These are phyloP conservation scores for Fraxinus floribunda DNA, from an alignment of 305 asterid genomes.

Conservation along the genomic window DNA sequence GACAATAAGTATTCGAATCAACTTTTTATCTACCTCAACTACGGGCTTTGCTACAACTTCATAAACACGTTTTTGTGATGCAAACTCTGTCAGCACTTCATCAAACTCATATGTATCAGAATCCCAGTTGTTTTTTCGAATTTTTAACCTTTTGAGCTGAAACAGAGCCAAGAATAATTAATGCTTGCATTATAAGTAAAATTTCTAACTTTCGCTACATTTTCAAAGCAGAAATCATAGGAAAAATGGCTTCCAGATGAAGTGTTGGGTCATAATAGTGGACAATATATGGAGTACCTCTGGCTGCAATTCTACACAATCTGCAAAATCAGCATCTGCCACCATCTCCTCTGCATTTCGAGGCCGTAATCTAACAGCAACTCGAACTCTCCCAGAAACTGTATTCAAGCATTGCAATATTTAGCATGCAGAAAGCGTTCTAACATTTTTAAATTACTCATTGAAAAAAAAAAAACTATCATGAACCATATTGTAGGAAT, in stretches of 20 bases:
- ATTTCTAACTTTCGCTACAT: conserved; percentile 1
- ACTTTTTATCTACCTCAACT: conserved; percentile 61
- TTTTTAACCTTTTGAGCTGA: conserved; percentile 85
- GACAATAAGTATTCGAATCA: conserved; percentile 12
- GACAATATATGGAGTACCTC: conserved; percentile 50
- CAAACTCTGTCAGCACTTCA: conserved; percentile 80
- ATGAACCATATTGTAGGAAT: conserved; percentile 3
- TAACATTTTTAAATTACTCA: background rate
- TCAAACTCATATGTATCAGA: conserved; percentile 87
- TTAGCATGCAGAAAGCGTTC: conserved; percentile 13
- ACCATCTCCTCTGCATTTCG: conserved; percentile 74
- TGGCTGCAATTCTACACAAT: conserved; percentile 89
- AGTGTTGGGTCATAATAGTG: background rate
- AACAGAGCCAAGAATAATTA: conserved; percentile 18
- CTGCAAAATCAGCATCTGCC: conserved; percentile 83
- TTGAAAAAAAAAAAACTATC: background rate
- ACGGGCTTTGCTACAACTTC: conserved; percentile 97
- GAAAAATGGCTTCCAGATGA: conserved; percentile 1
- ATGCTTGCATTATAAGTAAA: conserved; percentile 18
- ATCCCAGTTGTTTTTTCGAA: conserved; percentile 87
- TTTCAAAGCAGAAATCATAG: background rate
- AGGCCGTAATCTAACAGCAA: conserved; percentile 85
- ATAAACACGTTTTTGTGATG: conserved; percentile 89
- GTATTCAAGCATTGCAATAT: conserved; percentile 22
- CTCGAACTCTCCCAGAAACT: conserved; percentile 82